Conservation (phyloP, 169 alveolate species). For the Plasmodium fragile region DNA sequence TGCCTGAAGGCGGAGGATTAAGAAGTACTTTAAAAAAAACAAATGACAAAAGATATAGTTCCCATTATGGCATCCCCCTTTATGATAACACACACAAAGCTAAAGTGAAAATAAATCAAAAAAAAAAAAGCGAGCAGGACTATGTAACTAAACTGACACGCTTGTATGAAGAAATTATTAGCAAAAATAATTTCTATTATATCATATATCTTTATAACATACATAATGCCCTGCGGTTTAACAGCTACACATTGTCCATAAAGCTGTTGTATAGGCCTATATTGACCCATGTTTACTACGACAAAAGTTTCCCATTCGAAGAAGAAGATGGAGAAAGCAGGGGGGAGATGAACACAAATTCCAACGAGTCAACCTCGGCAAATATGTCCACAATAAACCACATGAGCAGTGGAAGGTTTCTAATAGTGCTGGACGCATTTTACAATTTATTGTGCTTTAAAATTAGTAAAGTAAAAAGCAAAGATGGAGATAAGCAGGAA, state of each 20-base stretch:
- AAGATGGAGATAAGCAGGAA: background rate
- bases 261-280: constrained; percentile 72
- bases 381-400: background rate
- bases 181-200: constrained; percentile 62
- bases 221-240: constrained; percentile 34
- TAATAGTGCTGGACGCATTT: constrained; percentile 70
- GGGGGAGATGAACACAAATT: background rate
- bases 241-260: constrained; percentile 55
- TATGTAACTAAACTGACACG: background rate
- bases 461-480: constrained; percentile 22
- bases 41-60: background rate
- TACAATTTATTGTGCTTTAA: constrained; percentile 72
- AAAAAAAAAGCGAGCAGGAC: constrained; percentile 5
- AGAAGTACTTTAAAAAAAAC: background rate
- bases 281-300: constrained; percentile 61
- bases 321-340: background rate
- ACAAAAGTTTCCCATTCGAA: background rate
- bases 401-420: background rate
- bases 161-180: constrained; percentile 49
- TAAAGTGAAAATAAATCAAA: background rate
- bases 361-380: background rate
- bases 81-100: background rate
- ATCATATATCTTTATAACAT: constrained; percentile 57
- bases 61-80: background rate
- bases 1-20: background rate